Evolutionary conservation across 805 yeast species (phyloP), one percentile per base, ranked within the genome.

Genomic region (Metschnikowia lachancei): DNA sequence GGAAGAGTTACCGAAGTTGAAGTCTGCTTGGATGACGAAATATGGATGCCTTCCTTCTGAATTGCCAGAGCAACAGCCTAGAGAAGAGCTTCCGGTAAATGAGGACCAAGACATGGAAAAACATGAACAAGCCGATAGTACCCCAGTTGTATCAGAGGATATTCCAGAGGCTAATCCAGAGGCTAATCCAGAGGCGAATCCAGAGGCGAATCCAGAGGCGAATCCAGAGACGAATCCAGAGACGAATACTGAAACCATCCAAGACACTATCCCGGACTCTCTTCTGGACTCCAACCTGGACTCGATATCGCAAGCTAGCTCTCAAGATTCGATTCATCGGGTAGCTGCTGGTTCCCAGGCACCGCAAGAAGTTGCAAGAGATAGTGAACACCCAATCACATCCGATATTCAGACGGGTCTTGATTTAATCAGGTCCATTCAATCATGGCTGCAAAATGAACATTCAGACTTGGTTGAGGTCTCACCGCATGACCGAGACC

Each of bases 1-100:
- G 65, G 58, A 53, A 3, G 26, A 42, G 2, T 50, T 63, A 11
- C 47, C 47, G 11, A 35, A 35, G 20, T 35, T 35, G 17, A 35
- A 35, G 4, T 4, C 38, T 12, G 38, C 38, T 17, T 33, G 36
- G 19, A 7, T 30, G n/a, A 13, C 33, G 10, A 30, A 30, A 14
- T 30, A 13, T n/a, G 33, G 33, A 3, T 30, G 17, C n/a, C 33
- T 30, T 14, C 33, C 33, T 13, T 30, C 33, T 14, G 33, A 30
- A 13, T 13, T n/a, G 14, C 33, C 33, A 3, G 14, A 11, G 4
- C 4, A n/a, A 11, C 13, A 6, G 10, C 33, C 3, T 7, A 30
- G 33, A 30, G 2, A 26, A 30, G 17, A n/a, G 10, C 13, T 12
- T 4, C 32, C 32, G 13, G 10, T 5, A n/a, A 14, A 13, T 13